Evolutionary conservation across 2,329 filamentous ascomycete species (phyloP), one percentile per base, ranked within the genome.

Genomic region (Hypoxylon sp.): DNA sequence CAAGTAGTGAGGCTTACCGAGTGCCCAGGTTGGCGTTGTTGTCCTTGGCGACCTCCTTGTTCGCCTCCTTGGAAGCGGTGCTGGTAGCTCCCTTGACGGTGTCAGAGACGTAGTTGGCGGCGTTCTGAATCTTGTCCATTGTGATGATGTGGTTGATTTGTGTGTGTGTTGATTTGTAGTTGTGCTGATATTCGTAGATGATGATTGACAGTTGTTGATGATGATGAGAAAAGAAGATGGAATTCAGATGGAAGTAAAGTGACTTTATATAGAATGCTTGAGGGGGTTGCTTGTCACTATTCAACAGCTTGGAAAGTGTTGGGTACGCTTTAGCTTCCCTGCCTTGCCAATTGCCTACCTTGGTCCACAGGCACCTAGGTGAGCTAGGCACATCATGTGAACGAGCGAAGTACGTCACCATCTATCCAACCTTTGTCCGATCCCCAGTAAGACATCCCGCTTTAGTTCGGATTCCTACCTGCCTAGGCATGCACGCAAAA

Each of bases 31-130:
- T 72, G 69, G 84, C 84, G 77, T 89, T 81, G 79, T 74, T 79
- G 78, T 89, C 88, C 86, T 91, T 91, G 80, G 89, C 90, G 72
- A 89, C 85, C 73, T 85, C 78, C 87, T 92, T 91, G 87, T 92
- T 91, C 83, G 83, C 83, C 83, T 91, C 89, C 88, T 92, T 91
- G 82, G 85, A 88, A 69, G 86, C 82, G 73, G 85, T 84, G 69
- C 83, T 82, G 70, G 84, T 78, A 68, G 83, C 83, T 79, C 89
- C 82, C 84, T 90, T 85, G 78, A 89, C 81, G 76, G 84, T 82
- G 85, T 91, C 90, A 73, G 87, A 81, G 82, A 91, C 88, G 87
- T 91, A 91, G 86, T 90, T 91, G 82, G 83, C 88, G 77, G 85
- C 86, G 82, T 90, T 88, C 84, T 85, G 85, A 78, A 86, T 70